Percentiles rank a stretch among this genome's conserved stretches.
Evolutionary conservation across 1,139 yeast species (phyloP).

Genomic region (Wickerhamomyces sp.): DNA sequence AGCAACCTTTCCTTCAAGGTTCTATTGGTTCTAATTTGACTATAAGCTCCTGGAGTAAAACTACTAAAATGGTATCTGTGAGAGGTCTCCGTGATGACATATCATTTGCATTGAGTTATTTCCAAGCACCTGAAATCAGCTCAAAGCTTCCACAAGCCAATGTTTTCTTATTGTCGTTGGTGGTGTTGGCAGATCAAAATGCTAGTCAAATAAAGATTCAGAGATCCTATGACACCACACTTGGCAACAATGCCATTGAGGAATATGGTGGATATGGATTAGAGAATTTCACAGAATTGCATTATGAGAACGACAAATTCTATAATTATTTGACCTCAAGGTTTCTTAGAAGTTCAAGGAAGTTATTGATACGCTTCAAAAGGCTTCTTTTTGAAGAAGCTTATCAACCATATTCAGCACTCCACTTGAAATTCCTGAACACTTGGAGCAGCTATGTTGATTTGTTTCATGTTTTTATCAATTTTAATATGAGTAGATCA

Average conservation of each 20-base stretch:
- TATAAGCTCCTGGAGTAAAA: background rate
- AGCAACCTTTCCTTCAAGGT: background rate
- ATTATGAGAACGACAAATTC: conserved; percentile 11
- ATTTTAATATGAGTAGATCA: conserved; percentile 8
- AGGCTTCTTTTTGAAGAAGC: background rate
- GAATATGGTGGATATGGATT: conserved; percentile 7
- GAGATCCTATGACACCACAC: conserved; percentile 7
- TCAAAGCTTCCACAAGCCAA: no score
- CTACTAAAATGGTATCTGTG: background rate
- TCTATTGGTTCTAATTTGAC: background rate
- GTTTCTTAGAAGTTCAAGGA: conserved; percentile 5
- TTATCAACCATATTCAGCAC: background rate
- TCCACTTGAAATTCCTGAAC: conserved; percentile 9
- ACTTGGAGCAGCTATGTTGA: conserved; percentile 12
- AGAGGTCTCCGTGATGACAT: background rate
- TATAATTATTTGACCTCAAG: conserved; percentile 4
- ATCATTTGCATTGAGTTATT: background rate
- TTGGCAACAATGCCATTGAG: conserved; percentile 8
- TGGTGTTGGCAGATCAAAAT: conserved; percentile 9
- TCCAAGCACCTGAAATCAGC: background rate
- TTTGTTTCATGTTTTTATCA: conserved; percentile 7
- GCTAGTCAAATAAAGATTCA: conserved; percentile 1
- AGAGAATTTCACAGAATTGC: conserved; percentile 5
- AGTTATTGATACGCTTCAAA: conserved; percentile 6
- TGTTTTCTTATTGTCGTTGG: conserved; percentile 5